Conservation (phyloP, 2,329 filamentous ascomycete species). For the Bipolaris zeicola region DNA sequence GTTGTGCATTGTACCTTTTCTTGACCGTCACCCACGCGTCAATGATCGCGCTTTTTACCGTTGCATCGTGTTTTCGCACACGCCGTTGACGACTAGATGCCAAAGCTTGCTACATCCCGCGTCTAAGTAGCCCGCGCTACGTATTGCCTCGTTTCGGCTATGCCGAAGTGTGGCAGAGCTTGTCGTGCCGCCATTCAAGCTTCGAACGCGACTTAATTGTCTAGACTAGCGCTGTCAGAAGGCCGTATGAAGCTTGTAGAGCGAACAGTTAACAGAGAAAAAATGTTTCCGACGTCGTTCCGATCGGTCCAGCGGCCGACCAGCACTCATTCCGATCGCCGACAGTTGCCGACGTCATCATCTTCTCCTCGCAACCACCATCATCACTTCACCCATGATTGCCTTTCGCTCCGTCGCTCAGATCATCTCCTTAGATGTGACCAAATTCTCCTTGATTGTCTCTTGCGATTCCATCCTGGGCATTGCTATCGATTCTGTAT, state of each 20-base stretch:
- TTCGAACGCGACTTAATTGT: background rate
- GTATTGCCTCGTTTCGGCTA: conserved; percentile 4
- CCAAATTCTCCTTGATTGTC: too few relatives aligned
- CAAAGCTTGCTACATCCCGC: background rate
- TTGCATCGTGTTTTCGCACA: conserved; percentile 9
- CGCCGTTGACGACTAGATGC: background rate
- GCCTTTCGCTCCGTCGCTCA: background rate
- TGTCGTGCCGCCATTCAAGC: background rate
- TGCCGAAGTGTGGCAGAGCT: background rate
- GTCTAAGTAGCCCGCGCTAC: background rate
- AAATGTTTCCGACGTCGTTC: conserved; percentile 12
- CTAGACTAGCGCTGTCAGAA: background rate
- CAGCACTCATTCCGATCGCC: conserved; percentile 10
- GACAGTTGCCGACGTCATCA: conserved; percentile 5
- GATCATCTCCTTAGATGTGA: background rate
- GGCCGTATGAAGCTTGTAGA: background rate
- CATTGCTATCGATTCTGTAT: background rate
- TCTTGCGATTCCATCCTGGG: background rate
- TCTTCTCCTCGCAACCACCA: background rate
- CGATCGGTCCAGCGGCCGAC: conserved; percentile 9
- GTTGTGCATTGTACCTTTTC: conserved; percentile 12
- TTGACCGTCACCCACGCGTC: conserved; percentile 15
- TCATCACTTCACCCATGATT: background rate
- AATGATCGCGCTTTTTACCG: conserved; percentile 12
- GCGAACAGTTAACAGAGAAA: background rate